Percentiles rank a stretch among this genome's conserved stretches.
Evolutionary conservation across 441 rosid genomes (phyloP).

Genomic region (Corymbia calophylla): DNA sequence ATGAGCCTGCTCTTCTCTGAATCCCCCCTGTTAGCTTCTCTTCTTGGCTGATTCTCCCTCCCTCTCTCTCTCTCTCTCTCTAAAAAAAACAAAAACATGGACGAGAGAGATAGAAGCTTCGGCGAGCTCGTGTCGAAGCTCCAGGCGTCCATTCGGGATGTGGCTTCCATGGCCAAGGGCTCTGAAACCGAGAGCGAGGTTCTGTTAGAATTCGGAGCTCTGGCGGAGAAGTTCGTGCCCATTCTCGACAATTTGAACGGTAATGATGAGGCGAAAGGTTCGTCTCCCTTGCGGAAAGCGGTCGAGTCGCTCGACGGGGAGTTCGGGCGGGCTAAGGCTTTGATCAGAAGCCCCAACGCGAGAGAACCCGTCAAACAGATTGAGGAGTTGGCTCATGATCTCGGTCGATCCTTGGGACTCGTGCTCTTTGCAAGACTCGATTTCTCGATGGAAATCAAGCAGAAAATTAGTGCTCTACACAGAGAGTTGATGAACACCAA

Average conservation of each 20-base stretch:
- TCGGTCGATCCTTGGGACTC: constrained; percentile 69
- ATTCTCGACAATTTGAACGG: constrained; percentile 28
- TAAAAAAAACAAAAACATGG: not conserved
- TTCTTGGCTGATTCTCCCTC: not conserved
- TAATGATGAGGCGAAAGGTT: constrained; percentile 21
- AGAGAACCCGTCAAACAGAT: constrained; percentile 22
- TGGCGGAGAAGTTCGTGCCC: constrained; percentile 39
- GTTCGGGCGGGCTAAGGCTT: constrained; percentile 26
- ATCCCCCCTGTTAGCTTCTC: not conserved
- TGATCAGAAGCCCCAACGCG: constrained; percentile 21
- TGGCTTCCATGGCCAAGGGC: constrained; percentile 24
- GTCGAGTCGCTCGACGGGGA: constrained; percentile 37
- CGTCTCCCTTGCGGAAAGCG: constrained; percentile 31
- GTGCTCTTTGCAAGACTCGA: constrained; percentile 44
- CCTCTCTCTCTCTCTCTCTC: not conserved
- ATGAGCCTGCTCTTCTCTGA: not conserved
- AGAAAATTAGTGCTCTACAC: constrained; percentile 31
- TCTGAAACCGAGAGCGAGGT: constrained; percentile 23
- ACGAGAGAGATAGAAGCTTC: constrained; percentile 20
- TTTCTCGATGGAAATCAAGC: constrained; percentile 30
- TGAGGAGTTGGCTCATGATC: constrained; percentile 35
- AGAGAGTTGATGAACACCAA: constrained; percentile 48
- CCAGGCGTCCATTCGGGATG: constrained; percentile 22
- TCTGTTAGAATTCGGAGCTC: constrained; percentile 28
- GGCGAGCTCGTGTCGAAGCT: constrained; percentile 27